A percentile compares a stretch with the other conserved stretches of the same genome.
These are phyloP conservation scores for Diplodia seriata DNA, from an alignment of 2,329 filamentous ascomycete genomes.

Conservation along the genomic window DNA sequence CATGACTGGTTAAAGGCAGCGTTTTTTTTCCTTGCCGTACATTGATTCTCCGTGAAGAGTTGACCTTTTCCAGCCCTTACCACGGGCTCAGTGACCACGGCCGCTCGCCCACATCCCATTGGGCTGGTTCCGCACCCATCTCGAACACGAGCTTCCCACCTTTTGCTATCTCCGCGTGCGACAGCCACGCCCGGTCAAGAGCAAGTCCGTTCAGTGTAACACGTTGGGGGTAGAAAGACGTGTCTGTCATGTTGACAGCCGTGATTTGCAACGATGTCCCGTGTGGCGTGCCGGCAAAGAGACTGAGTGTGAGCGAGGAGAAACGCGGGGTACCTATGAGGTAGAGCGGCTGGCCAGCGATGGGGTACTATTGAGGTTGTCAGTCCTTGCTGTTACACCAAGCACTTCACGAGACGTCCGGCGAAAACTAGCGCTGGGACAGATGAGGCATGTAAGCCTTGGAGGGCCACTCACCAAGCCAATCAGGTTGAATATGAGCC, in stretches of 20 bases:
- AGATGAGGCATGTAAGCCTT: background rate
- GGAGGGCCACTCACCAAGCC: conserved; percentile 42
- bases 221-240: conserved; percentile 34
- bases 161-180: conserved; percentile 19
- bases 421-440: too few species aligned
- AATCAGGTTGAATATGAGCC: conserved; percentile 60
- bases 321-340: conserved; percentile 57
- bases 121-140: conserved; percentile 30
- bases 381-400: background rate
- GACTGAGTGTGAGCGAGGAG: conserved; percentile 39
- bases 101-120: conserved; percentile 36
- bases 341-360: conserved; percentile 58
- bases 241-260: conserved; percentile 32
- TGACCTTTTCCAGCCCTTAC: background rate
- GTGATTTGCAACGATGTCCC: conserved; percentile 32
- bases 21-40: background rate
- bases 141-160: conserved; percentile 36
- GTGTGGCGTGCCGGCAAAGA: conserved; percentile 34
- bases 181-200: conserved; percentile 35
- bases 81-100: conserved; percentile 32
- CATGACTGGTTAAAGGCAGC: too few species aligned
- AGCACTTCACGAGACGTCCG: background rate
- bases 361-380: conserved; percentile 45
- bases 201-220: conserved; percentile 34
- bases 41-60: background rate